These are phyloP conservation scores for Salix purpurea DNA, from an alignment of 345 rosid genomes.

Conservation along the genomic window DNA sequence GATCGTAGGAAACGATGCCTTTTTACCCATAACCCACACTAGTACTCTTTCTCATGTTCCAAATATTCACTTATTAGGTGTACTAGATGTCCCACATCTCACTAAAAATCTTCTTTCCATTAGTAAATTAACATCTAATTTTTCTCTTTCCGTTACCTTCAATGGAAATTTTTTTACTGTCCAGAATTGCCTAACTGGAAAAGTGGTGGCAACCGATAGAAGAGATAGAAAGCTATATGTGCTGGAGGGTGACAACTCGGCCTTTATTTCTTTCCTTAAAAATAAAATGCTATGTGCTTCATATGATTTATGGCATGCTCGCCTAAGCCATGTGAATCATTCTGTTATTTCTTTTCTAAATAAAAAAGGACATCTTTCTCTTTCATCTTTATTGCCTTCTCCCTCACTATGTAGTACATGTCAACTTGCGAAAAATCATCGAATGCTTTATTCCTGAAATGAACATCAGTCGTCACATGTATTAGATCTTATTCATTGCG, in stretches of 20 bases:
- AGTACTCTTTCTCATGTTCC: background rate
- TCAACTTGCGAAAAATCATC: slow-evolving; percentile 3
- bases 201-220: background rate
- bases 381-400: slow-evolving; percentile 5
- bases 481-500: background rate
- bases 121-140: slow-evolving; percentile 8
- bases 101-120: slow-evolving; percentile 12
- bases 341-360: background rate
- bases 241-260: background rate
- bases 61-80: background rate
- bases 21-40: slow-evolving; percentile 8
- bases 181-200: background rate
- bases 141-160: background rate
- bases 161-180: background rate
- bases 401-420: slow-evolving; percentile 1
- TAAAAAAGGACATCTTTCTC: background rate
- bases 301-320: slow-evolving; percentile 13
- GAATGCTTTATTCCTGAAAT: background rate
- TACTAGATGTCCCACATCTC: slow-evolving; percentile 7
- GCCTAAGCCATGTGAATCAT: slow-evolving; percentile 5
- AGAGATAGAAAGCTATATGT: background rate
- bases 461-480: background rate
- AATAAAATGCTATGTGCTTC: slow-evolving; percentile 6
- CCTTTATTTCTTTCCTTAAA: background rate
- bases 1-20: slow-evolving; percentile 11